phyloP scores from a whole-genome alignment of 805 yeast species.

The Saturnispora bothae region DNA sequence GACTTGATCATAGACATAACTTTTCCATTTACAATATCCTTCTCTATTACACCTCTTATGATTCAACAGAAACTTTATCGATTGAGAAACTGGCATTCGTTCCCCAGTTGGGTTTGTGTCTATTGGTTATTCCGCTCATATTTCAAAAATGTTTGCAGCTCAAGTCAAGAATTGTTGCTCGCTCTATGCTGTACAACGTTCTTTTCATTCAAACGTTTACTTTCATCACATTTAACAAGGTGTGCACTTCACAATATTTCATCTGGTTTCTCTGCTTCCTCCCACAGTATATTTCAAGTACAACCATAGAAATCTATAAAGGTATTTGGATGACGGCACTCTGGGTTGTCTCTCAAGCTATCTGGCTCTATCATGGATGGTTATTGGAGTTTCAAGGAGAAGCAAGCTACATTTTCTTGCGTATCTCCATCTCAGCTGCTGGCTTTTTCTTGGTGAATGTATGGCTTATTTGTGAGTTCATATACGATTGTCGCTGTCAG shows the following conservation, averaged over 20 bases:
- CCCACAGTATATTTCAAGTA: slow-evolving; percentile 55
- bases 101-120: slow-evolving; percentile 66
- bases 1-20: slow-evolving; percentile 92
- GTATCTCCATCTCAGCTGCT: slow-evolving; percentile 19
- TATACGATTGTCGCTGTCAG: slow-evolving; percentile 13
- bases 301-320: slow-evolving; percentile 28
- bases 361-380: slow-evolving; percentile 76
- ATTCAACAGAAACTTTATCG: slow-evolving; percentile 4
- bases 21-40: slow-evolving; percentile 78
- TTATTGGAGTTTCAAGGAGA: slow-evolving; percentile 70
- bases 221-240: slow-evolving; percentile 73
- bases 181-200: slow-evolving; percentile 30
- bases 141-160: slow-evolving; percentile 20
- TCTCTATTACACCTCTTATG: slow-evolving; percentile 50
- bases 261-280: slow-evolving; percentile 85
- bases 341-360: slow-evolving; percentile 66
- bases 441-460: slow-evolving; percentile 22
- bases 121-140: slow-evolving; percentile 45
- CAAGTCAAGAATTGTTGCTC: slow-evolving; percentile 20
- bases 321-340: slow-evolving; percentile 35
- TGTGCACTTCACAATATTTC: slow-evolving; percentile 90
- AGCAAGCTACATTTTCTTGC: slow-evolving; percentile 21
- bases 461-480: slow-evolving; percentile 14
- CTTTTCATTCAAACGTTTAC: slow-evolving; percentile 68
- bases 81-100: slow-evolving; percentile 51